Evolutionary conservation across 257 asterid species (phyloP), one percentile per base, ranked within the genome.

Genomic region (Cynanchum wilfordii): DNA sequence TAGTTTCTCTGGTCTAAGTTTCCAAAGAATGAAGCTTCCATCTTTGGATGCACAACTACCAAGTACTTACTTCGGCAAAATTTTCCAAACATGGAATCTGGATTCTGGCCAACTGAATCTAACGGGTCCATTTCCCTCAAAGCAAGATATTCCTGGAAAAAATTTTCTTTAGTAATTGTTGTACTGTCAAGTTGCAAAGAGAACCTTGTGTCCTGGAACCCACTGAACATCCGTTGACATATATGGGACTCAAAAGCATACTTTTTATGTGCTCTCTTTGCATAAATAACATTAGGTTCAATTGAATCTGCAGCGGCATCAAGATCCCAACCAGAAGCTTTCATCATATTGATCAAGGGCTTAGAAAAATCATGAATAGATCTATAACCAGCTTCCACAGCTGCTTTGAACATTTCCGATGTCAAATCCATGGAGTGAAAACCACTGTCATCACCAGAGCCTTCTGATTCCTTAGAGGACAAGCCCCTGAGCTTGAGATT

Each of bases 311-410:
- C 98, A 7, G 99, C 98, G 10, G 93, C 88, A 81, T 95, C 99
- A 70, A 95, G 97, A 83, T 95, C 99, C 99, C 99, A 95, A 36
- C 96, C 99, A 74, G 98, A 96, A 44, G 98, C 99, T 83, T 95
- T 95, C 99, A 95, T 92, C 99, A 95, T 90, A 82, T 92, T 95
- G 84, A 95, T 95, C 71, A 95, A 77, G 17, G 99, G 99, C 83
- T 95, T 95, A 68, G 99, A 95, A 70, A 95, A 95, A 77, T 92
- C 98, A 24, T 95, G 99, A 79, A 95, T 90, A 78, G 98, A 93
- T 74, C 78, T 81, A 66, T 83, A 95, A 77, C 98, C 91, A 82
- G 86, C 85, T 86, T 90, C 92, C 59, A 89, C 98, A 3, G 96
- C 87, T 52, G 88, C 76, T 72, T 78, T 89, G 76, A 95, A 89